phyloP scores from a whole-genome alignment of 331 rosid species.

The Malus hybrid region DNA sequence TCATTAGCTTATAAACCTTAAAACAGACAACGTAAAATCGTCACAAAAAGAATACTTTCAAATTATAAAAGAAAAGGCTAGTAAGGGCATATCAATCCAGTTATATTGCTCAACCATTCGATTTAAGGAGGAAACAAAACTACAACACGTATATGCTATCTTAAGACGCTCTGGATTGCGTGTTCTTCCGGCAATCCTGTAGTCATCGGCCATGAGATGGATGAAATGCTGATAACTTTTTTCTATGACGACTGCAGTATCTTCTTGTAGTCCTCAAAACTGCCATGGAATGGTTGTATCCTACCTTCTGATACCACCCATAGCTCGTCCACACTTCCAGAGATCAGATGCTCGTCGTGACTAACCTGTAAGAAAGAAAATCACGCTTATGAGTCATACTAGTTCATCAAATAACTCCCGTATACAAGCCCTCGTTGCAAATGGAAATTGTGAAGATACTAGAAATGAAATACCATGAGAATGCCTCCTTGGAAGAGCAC shows the following conservation, averaged over 20 bases:
- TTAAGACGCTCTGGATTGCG: no score
- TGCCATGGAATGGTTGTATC: conserved; percentile 75
- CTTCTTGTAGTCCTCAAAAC: conserved; percentile 85
- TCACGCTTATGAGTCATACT: background rate
- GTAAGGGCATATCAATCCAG: background rate
- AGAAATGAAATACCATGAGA: conserved; percentile 61
- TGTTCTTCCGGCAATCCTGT: no score
- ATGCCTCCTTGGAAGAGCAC: conserved; percentile 98
- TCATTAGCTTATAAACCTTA: background rate
- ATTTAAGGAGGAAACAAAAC: background rate
- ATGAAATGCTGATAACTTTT: background rate
- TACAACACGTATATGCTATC: background rate
- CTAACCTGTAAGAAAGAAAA: conserved; percentile 61
- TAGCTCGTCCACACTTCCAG: conserved; percentile 97
- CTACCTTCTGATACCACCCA: conserved; percentile 93
- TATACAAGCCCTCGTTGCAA: background rate
- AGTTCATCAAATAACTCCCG: background rate
- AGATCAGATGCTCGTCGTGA: conserved; percentile 96
- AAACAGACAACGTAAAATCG: background rate
- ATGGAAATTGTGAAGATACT: background rate
- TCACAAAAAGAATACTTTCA: no score
- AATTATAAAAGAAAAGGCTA: background rate
- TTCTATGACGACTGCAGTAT: conserved; percentile 55
- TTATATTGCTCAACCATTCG: background rate
- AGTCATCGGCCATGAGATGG: background rate